Evolutionary conservation across 495 filamentous ascomycete genomes (phyloP).

Genomic region (Hypoxylon trugodes): DNA sequence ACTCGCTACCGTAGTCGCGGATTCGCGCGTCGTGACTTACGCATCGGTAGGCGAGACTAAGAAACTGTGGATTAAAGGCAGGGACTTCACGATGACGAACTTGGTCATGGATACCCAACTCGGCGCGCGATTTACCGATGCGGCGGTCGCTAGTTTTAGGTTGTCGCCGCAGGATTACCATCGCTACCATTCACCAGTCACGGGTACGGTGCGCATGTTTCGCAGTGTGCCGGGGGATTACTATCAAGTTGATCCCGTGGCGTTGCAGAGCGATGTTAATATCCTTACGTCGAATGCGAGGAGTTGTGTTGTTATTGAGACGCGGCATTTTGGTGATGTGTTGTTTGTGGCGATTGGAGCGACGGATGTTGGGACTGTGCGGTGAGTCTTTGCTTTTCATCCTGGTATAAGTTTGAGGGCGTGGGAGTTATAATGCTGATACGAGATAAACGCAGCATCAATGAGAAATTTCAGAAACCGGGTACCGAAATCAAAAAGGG

Average conservation of each 20-base stretch:
- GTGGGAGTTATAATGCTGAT: neutral
- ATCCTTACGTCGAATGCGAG: conserved; percentile 42
- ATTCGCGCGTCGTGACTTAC: conserved; percentile 52
- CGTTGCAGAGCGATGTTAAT: conserved; percentile 30
- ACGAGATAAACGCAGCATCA: neutral
- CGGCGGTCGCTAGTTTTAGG: conserved; percentile 53
- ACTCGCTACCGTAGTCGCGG: conserved; percentile 49
- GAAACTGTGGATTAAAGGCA: conserved; percentile 58
- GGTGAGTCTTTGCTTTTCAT: neutral
- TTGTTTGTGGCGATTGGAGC: conserved; percentile 38
- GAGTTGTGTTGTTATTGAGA: conserved; percentile 33
- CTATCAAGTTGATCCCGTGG: conserved; percentile 37
- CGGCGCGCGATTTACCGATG: conserved; percentile 48
- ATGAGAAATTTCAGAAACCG: conserved; percentile 4
- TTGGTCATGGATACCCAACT: conserved; percentile 48
- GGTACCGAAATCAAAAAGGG: conserved; percentile 60
- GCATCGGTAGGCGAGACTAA: conserved; percentile 48
- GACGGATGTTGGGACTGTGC: conserved; percentile 14
- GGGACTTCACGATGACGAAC: conserved; percentile 51
- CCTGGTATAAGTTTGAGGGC: neutral
- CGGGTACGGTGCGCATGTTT: conserved; percentile 45
- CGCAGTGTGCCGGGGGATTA: conserved; percentile 48
- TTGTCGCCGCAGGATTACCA: conserved; percentile 60
- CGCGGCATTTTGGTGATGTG: conserved; percentile 22
- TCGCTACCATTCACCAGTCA: conserved; percentile 57